phyloP scores from a whole-genome alignment of 345 rosid genomes.

The Moricandia arvensis region DNA sequence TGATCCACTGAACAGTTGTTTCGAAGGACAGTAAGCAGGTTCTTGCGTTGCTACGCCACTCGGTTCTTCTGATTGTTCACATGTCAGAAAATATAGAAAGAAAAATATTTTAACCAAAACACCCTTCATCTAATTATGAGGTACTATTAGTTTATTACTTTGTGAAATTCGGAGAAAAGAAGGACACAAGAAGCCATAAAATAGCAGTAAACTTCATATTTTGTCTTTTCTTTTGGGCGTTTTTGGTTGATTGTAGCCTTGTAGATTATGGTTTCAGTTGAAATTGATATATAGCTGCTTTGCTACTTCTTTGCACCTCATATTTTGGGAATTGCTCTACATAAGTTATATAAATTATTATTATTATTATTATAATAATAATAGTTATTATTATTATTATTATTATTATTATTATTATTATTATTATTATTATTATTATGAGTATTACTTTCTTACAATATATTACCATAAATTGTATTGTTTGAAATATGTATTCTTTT shows the following conservation, averaged over 20 bases:
- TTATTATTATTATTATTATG: not conserved
- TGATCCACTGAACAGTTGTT: slow-evolving; percentile 25
- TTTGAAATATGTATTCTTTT: too few species aligned
- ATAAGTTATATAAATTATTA: too few species aligned
- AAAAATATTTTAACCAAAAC: not conserved
- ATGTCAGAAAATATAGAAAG: not conserved
- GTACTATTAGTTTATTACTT: not conserved
- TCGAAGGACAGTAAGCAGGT: slow-evolving; percentile 1
- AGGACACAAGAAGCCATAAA: slow-evolving; percentile 10
- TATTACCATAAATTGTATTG: not conserved
- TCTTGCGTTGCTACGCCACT: not conserved
- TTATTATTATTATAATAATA: too few species aligned
- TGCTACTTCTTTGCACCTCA: too few species aligned
- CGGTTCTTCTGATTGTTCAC: slow-evolving; percentile 1
- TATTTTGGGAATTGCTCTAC: not conserved
- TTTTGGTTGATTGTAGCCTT: not conserved
- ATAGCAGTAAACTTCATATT: slow-evolving; percentile 20
- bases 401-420: too few species aligned
- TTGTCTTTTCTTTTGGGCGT: not conserved
- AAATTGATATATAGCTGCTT: not conserved
- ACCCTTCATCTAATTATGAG: not conserved
- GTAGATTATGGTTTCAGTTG: slow-evolving; percentile 1
- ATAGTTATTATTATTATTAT: too few species aligned
- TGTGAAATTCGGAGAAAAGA: slow-evolving; percentile 20
- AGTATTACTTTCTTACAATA: not conserved